These are phyloP conservation scores for Coemansia brasiliensis DNA, from an alignment of 192 early-diverging fungal genomes.

Conservation along the genomic window DNA sequence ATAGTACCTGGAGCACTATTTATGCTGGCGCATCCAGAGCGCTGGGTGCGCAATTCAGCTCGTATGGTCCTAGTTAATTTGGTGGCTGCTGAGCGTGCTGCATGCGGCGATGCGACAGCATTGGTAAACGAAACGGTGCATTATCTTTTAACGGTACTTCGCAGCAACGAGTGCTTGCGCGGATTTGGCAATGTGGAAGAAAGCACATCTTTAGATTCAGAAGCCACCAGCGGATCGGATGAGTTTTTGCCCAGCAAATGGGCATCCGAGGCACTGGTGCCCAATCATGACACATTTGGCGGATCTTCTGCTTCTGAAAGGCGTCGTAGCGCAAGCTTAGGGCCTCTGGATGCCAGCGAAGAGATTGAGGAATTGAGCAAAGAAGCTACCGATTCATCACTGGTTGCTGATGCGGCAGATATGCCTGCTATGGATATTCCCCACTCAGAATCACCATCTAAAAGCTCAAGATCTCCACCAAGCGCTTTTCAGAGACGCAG, in stretches of 20 bases:
- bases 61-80: slow-evolving; percentile 44
- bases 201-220: neutral
- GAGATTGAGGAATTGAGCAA: neutral
- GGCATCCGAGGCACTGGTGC: neutral
- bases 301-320: neutral
- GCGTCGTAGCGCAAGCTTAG: neutral
- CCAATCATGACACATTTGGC: neutral
- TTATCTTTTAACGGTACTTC: slow-evolving; percentile 24
- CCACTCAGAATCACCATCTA: slow-evolving; percentile 16
- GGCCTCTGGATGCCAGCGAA: too few species aligned
- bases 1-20: slow-evolving; percentile 35
- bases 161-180: slow-evolving; percentile 33
- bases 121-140: slow-evolving; percentile 40
- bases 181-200: slow-evolving; percentile 45
- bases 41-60: slow-evolving; percentile 44
- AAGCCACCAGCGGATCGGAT: neutral
- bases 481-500: slow-evolving; percentile 7
- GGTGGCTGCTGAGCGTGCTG: slow-evolving; percentile 30
- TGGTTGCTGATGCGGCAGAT: slow-evolving; percentile 44
- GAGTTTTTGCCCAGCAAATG: slow-evolving; percentile 6
- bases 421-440: slow-evolving; percentile 20
- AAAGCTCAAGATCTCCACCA: slow-evolving; percentile 11
- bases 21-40: slow-evolving; percentile 40
- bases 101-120: slow-evolving; percentile 6
- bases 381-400: slow-evolving; percentile 30